Percentiles rank a stretch among this genome's conserved stretches.
Conservation (phyloP, 1,139 yeast species). For the Kurtzmaniella quercitrusa region DNA sequence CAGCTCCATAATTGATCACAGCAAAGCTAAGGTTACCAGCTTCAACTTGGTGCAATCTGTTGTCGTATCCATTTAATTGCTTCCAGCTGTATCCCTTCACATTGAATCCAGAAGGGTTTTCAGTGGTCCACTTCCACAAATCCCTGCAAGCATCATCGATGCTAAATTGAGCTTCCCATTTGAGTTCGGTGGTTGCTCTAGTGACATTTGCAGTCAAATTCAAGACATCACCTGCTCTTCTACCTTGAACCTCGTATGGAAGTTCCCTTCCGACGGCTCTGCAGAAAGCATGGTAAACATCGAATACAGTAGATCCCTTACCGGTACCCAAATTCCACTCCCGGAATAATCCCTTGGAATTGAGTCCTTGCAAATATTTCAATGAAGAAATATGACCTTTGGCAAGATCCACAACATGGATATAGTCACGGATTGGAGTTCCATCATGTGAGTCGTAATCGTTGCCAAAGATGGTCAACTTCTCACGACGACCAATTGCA, state of each 20-base stretch:
- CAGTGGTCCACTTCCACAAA: slow-evolving; percentile 74
- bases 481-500: slow-evolving; percentile 68
- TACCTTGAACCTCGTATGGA: slow-evolving; percentile 60
- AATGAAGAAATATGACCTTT: slow-evolving; percentile 74
- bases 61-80: slow-evolving; percentile 22
- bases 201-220: slow-evolving; percentile 69
- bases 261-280: slow-evolving; percentile 64
- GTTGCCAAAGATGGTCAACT: slow-evolving; percentile 60
- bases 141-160: slow-evolving; percentile 67
- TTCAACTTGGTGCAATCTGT: slow-evolving; percentile 40
- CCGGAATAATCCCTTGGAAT: slow-evolving; percentile 42
- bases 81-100: slow-evolving; percentile 34
- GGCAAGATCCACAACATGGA: slow-evolving; percentile 82
- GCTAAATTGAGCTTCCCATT: slow-evolving; percentile 57
- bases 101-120: slow-evolving; percentile 63
- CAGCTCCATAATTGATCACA: slow-evolving; percentile 50
- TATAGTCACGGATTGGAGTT: slow-evolving; percentile 78
- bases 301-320: slow-evolving; percentile 71
- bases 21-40: slow-evolving; percentile 37
- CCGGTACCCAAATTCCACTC: slow-evolving; percentile 89
- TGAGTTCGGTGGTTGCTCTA: slow-evolving; percentile 61
- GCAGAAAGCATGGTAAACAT: slow-evolving; percentile 64
- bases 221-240: slow-evolving; percentile 79
- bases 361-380: slow-evolving; percentile 45
- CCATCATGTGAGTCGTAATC: slow-evolving; percentile 73